These are phyloP conservation scores for Cladosporium sp. DNA, from an alignment of 2,329 filamentous ascomycete species.

Conservation along the genomic window DNA sequence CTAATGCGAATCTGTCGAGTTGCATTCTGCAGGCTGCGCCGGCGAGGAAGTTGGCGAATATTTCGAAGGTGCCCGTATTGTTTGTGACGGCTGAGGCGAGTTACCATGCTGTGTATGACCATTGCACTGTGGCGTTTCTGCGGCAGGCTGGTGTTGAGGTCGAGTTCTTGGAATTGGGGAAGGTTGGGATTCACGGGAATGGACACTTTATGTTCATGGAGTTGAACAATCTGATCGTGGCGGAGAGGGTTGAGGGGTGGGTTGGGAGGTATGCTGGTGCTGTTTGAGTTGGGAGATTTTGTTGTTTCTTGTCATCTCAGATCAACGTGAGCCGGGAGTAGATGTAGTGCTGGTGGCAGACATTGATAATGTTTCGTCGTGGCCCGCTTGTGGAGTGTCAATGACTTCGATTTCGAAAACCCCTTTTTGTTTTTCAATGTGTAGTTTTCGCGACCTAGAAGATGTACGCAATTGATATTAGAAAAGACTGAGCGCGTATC, in stretches of 20 bases:
- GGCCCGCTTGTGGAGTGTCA: too few relatives aligned
- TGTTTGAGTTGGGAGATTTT: neutral
- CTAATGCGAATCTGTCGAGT: constrained; percentile 31
- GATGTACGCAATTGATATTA: neutral
- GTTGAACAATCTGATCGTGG: constrained; percentile 51
- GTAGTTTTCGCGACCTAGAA: neutral
- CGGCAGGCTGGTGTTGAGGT: constrained; percentile 52
- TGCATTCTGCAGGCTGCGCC: constrained; percentile 45
- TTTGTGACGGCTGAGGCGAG: constrained; percentile 56
- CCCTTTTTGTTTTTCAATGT: neutral
- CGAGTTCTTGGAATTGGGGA: constrained; percentile 48
- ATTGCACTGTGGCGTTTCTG: constrained; percentile 55
- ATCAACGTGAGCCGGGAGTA: neutral
- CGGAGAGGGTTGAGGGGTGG: constrained; percentile 23
- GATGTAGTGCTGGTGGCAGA: too few relatives aligned
- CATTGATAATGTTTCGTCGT: too few relatives aligned
- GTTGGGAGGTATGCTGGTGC: neutral
- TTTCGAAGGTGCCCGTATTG: constrained; percentile 51
- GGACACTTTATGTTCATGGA: constrained; percentile 59
- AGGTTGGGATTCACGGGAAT: constrained; percentile 53
- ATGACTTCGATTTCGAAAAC: too few relatives aligned
- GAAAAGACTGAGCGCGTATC: neutral
- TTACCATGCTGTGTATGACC: constrained; percentile 57
- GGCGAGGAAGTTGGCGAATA: constrained; percentile 49
- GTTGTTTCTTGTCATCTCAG: neutral